phyloP scores from a whole-genome alignment of 495 filamentous ascomycete genomes.

The Penicillium mononematosum region DNA sequence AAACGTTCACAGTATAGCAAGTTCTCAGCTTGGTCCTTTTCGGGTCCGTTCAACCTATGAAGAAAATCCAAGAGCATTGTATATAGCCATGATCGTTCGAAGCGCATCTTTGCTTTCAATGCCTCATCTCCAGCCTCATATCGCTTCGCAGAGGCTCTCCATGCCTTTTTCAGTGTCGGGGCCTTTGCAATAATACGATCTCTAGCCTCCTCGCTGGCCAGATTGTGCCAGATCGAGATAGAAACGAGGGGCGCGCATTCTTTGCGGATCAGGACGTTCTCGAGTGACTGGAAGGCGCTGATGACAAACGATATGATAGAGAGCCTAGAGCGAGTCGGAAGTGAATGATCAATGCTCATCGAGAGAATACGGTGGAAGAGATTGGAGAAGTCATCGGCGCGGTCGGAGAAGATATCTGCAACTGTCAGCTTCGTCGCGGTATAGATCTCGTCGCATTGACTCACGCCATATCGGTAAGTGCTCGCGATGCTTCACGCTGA shows the following conservation, averaged over 20 bases:
- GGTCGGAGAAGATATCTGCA: constrained; percentile 70
- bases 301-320: constrained; percentile 85
- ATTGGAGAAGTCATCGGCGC: constrained; percentile 78
- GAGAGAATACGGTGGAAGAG: constrained; percentile 89
- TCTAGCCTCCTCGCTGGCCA: constrained; percentile 68
- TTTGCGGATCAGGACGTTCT: constrained; percentile 84
- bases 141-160: constrained; percentile 82
- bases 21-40: constrained; percentile 55
- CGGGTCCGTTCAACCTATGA: constrained; percentile 61
- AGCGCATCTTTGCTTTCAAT: constrained; percentile 74
- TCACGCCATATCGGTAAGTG: constrained; percentile 82
- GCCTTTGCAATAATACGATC: constrained; percentile 67
- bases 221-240: constrained; percentile 92
- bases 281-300: constrained; percentile 88
- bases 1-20: constrained; percentile 88
- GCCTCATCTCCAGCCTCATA: constrained; percentile 85
- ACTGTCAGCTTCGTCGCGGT: constrained; percentile 17
- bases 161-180: constrained; percentile 75
- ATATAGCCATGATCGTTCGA: constrained; percentile 93
- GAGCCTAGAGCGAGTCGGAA: constrained; percentile 68
- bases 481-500: constrained; percentile 86
- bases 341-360: constrained; percentile 78
- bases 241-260: constrained; percentile 95
- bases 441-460: constrained; percentile 19
- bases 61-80: constrained; percentile 83